Evolutionary conservation across 371 early-diverging fungal genomes (phyloP).

Genomic region (Zopfochytrium polystomum): DNA sequence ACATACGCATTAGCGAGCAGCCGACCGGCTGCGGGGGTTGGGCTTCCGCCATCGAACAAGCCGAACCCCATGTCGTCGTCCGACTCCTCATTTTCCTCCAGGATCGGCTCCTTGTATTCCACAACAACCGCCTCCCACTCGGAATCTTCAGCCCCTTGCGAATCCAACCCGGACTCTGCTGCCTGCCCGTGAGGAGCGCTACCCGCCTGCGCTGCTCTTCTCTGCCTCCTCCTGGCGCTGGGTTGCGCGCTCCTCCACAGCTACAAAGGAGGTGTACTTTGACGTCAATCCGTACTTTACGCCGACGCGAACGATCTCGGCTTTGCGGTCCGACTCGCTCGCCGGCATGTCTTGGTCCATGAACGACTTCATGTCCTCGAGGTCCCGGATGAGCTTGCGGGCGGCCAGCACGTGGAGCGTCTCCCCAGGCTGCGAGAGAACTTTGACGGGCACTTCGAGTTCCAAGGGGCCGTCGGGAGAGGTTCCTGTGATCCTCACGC

Average conservation of each 20-base stretch:
- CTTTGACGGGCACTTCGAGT: conserved; percentile 37
- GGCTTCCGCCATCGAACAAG: no score
- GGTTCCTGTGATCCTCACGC: conserved; percentile 34
- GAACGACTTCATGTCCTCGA: conserved; percentile 41
- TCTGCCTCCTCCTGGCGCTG: background rate
- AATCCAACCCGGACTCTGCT: background rate
- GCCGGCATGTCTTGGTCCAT: conserved; percentile 20
- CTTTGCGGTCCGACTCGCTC: background rate
- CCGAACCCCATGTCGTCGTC: background rate
- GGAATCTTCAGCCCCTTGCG: background rate
- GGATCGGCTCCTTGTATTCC: background rate
- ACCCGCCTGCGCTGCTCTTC: background rate
- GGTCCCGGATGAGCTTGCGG: conserved; percentile 45
- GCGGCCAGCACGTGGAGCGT: conserved; percentile 49
- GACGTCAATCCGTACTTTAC: conserved; percentile 23
- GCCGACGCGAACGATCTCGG: conserved; percentile 30
- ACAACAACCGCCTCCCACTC: background rate
- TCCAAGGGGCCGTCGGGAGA: conserved; percentile 47
- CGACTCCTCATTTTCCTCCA: background rate
- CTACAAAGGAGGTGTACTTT: conserved; percentile 19
- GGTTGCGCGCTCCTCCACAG: no score
- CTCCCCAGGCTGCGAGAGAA: background rate
- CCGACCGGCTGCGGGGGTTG: no score
- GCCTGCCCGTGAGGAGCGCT: background rate
- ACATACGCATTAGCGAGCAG: no score